Evolutionary conservation across 2,329 filamentous ascomycete genomes (phyloP), one percentile per base, ranked within the genome.

Genomic region (Microsporum ferrugineum): DNA sequence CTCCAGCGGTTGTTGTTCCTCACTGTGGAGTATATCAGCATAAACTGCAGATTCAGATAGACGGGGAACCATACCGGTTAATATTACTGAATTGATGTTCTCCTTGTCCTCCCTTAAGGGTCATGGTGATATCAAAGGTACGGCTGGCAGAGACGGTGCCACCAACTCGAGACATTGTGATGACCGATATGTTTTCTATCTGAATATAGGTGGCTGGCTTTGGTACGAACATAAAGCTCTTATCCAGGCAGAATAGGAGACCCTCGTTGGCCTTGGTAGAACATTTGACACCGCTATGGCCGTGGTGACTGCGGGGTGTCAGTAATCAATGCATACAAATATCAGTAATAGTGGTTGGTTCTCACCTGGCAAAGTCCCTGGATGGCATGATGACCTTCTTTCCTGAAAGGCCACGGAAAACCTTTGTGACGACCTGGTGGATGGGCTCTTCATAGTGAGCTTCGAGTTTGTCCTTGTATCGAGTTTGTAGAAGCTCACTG

Each of bases 241-340:
- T 96, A 76, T 99, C 94, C 67, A 99, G 79, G 73, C 91, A 96
- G 82, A 95, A 99, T 58, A 99, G 80, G 71, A 96, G 91, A 63
- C 95, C 94, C 77, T 99, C 94, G 74, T 95, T 96, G 60, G 95
- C 95, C 78, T 99, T 99, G 84, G 99, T 96, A n/a, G 91, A 95
- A 76, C 94, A 99, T 78, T 99, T 99, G 76, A 99, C 95, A 62
- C 94, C 94, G 67, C 87, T 89, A 74, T 96, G 91, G 69, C 88
- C 85, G 72, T 96, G 91, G 77, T 97, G 94, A 67, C 88, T 74
- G 49, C 63, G 74, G 78, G 61, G 49, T 34, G 53, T 33, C n/a
- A 43, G 60, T 60, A 66, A 61, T 59, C 39, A 43, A 17, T 43
- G 17, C 3, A 14, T n/a, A 43, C 7, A 17, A 5, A 43, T 0